Base-by-base conservation (phyloP, 2,329 filamentous ascomycete genomes). In the Didymella pomorum region DNA sequence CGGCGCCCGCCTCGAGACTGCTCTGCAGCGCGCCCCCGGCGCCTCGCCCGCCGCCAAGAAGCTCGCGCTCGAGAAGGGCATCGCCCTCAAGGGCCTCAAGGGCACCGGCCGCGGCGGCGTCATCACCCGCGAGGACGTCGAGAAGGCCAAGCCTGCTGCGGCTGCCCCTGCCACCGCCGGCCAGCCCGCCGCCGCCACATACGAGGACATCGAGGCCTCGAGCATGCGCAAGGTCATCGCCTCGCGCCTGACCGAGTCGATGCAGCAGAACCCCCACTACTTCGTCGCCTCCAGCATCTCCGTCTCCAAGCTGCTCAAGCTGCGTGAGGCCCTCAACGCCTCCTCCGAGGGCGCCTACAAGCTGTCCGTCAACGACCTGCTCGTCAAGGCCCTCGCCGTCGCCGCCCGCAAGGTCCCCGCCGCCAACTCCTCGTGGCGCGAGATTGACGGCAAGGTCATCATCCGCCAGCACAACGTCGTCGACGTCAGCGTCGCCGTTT, bases 181-280 rank as follows among this genome's bases (percentile, higher is more conserved):
- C 21, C 82, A 44, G 77, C 86, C 86, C 50, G 81, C 86, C 58
- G 86, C 83, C 45, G 84, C 92, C 60, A 81, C 85, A 59, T 98
- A 91, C 81, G 89, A 93, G 80, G 95, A 99, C 76, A 87, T 87
- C 62, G 91, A 93, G 64, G 87, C 93, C 70, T 90, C 85, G 73
- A 90, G 90, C 78, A 99, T 99, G 95, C 93, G 95, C 84, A 98
- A 97, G 88, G 93, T 91, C 68, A 99, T 99, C 78, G 95, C 95
- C 79, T 88, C 82, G 80, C 92, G 95, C 70, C 90, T 99, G 60
- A 89, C 89, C 74, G 86, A 97, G 82, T 98, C 94, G 42, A 86
- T 92, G 79, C 87, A 91, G 80, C 89, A 94, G 81, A 98, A 97
- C 86, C 95, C 95, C 61, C 95, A 98, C 86, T 99, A 96, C 87